Evolutionary conservation across 1,139 yeast genomes (phyloP).

Genomic region (Pichia norvegensis): DNA sequence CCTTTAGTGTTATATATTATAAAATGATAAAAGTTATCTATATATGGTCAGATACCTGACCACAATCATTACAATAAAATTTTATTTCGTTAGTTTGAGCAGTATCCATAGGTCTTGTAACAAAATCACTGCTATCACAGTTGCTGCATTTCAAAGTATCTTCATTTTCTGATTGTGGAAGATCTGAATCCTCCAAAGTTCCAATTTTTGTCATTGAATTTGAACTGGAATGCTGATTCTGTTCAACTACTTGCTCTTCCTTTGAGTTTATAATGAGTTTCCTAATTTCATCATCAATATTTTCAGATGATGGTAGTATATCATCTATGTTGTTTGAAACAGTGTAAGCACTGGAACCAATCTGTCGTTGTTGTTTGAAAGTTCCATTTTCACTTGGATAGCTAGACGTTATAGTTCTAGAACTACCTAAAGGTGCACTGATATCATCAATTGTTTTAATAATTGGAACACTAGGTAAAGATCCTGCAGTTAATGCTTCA

Average conservation of each 20-base stretch:
- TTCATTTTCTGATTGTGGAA: background rate
- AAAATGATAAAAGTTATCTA: background rate
- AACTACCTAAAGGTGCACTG: background rate
- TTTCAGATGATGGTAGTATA: background rate
- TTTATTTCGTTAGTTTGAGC: constrained; percentile 14
- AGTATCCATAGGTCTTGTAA: constrained; percentile 17
- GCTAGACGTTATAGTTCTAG: background rate
- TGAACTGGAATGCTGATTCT: constrained; percentile 5
- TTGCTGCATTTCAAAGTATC: constrained; percentile 1
- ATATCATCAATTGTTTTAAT: background rate
- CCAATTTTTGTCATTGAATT: background rate
- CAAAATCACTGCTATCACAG: constrained; percentile 4
- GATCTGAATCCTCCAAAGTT: background rate
- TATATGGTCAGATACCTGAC: constrained; percentile 7
- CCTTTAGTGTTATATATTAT: background rate
- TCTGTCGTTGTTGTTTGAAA: background rate
- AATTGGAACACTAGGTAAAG: background rate
- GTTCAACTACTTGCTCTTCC: constrained; percentile 1
- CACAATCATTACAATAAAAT: constrained; percentile 24
- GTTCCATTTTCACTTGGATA: background rate
- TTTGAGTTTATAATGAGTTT: background rate
- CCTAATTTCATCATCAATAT: constrained; percentile 10
- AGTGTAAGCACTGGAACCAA: background rate
- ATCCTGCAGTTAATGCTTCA: background rate
- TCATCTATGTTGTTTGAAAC: background rate